phyloP scores from a whole-genome alignment of 805 yeast genomes.

The Kluyveromyces nonfermentans region DNA sequence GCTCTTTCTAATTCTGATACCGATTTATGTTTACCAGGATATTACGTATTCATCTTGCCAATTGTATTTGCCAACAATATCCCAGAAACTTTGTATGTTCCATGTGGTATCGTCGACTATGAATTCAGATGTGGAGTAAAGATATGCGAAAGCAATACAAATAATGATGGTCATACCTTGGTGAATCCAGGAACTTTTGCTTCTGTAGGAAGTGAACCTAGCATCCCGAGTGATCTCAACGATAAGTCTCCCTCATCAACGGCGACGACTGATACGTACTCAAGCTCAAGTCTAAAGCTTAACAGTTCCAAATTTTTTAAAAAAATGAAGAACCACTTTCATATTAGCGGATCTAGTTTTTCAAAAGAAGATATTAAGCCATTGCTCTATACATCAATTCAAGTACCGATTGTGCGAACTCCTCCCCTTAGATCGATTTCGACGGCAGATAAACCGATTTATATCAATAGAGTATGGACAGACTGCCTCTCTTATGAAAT shows the following conservation, averaged over 20 bases:
- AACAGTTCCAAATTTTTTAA: conserved; percentile 12
- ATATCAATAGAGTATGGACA: conserved; percentile 68
- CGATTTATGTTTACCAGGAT: conserved; percentile 44
- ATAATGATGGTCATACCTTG: neutral
- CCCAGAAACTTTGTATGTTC: conserved; percentile 45
- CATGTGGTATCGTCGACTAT: conserved; percentile 25
- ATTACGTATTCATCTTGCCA: conserved; percentile 60
- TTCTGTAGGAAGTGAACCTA: neutral
- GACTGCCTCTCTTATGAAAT: conserved; percentile 62
- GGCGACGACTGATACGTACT: neutral
- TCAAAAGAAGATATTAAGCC: conserved; percentile 3
- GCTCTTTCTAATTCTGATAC: neutral
- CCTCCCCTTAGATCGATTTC: conserved; percentile 33
- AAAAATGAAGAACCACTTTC: conserved; percentile 21
- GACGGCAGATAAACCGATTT: conserved; percentile 57
- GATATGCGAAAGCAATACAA: conserved; percentile 1
- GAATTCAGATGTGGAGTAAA: conserved; percentile 14
- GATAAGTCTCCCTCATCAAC: conserved; percentile 5
- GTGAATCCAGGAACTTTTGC: neutral
- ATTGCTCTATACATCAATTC: conserved; percentile 24
- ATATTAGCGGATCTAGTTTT: conserved; percentile 5
- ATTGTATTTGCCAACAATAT: conserved; percentile 49
- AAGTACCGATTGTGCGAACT: conserved; percentile 31
- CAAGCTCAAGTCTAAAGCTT: conserved; percentile 5
- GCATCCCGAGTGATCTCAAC: neutral